A percentile compares a stretch with the other conserved stretches of the same genome.
phyloP scores from a whole-genome alignment of 495 filamentous ascomycete genomes.

The Penicillium verhagenii region DNA sequence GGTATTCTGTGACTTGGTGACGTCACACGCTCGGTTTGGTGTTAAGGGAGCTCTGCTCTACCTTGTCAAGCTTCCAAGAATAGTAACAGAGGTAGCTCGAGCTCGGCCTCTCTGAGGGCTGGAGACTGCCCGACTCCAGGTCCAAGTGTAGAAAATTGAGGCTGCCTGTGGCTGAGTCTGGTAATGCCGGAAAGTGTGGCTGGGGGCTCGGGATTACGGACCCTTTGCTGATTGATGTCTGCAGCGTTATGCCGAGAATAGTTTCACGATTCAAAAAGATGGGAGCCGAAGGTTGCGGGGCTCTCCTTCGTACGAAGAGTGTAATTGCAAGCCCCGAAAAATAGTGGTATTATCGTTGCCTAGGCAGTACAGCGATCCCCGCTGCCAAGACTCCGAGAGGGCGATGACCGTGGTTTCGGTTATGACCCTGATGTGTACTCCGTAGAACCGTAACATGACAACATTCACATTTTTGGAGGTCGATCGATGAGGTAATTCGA shows the following conservation, averaged over 20 bases:
- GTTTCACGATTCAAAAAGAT: neutral
- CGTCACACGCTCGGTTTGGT: neutral
- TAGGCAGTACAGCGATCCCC: neutral
- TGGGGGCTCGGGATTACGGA: neutral
- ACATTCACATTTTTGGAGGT: neutral
- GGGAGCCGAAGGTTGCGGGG: neutral
- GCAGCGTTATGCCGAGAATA: neutral
- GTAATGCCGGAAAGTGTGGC: neutral
- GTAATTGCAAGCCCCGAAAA: neutral
- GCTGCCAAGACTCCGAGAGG: constrained; percentile 3
- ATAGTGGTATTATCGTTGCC: constrained; percentile 6
- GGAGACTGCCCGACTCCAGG: no score
- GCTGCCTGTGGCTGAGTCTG: constrained; percentile 4
- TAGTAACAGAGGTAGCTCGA: neutral
- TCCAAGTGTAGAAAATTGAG: neutral
- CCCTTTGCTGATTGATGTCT: neutral
- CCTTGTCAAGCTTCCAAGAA: neutral
- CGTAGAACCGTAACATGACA: neutral
- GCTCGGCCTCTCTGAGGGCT: neutral
- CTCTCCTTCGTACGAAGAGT: neutral
- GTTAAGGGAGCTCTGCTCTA: neutral
- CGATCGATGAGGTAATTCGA: neutral
- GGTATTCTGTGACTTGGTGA: neutral
- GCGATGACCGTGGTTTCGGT: neutral
- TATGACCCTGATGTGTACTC: neutral